These are phyloP conservation scores for Vachellia pachyceras DNA, from an alignment of 306 rosid species.

Conservation along the genomic window DNA sequence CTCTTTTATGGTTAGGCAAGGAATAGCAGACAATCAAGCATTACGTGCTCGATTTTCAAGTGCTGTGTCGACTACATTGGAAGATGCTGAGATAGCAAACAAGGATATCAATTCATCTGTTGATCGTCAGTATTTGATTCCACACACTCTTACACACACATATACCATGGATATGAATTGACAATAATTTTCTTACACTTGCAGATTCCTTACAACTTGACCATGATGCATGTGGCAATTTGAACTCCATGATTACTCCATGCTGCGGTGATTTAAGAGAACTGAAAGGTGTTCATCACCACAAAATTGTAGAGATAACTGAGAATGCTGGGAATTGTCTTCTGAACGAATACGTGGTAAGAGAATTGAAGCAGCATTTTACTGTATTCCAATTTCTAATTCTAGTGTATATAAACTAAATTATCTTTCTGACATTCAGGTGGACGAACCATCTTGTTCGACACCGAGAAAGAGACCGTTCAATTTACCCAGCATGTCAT, in stretches of 20 bases:
- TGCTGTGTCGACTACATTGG: constrained; percentile 75
- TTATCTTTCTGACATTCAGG: constrained; percentile 49
- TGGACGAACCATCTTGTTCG: constrained; percentile 98
- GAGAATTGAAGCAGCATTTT: constrained; percentile 23
- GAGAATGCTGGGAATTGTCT: constrained; percentile 89
- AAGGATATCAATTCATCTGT: constrained; percentile 79
- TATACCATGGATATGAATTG: constrained; percentile 28
- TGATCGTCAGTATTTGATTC: constrained; percentile 68
- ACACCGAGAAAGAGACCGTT: constrained; percentile 90
- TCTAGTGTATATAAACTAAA: constrained; percentile 11
- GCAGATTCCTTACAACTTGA: constrained; percentile 97
- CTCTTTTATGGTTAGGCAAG: constrained; percentile 60
- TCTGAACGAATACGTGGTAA: constrained; percentile 85
- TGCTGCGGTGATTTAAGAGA: constrained; percentile 93
- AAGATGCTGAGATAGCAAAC: constrained; percentile 83
- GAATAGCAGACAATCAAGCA: constrained; percentile 77
- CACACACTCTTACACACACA: neutral
- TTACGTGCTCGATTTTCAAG: constrained; percentile 78
- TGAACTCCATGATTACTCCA: constrained; percentile 81
- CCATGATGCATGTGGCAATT: constrained; percentile 88
- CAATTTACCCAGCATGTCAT: constrained; percentile 79
- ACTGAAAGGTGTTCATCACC: constrained; percentile 92
- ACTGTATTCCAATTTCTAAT: constrained; percentile 1
- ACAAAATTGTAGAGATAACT: constrained; percentile 87
- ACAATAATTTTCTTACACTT: constrained; percentile 22